phyloP scores from a whole-genome alignment of 257 asterid genomes.

The Solanum ossicruentum region DNA sequence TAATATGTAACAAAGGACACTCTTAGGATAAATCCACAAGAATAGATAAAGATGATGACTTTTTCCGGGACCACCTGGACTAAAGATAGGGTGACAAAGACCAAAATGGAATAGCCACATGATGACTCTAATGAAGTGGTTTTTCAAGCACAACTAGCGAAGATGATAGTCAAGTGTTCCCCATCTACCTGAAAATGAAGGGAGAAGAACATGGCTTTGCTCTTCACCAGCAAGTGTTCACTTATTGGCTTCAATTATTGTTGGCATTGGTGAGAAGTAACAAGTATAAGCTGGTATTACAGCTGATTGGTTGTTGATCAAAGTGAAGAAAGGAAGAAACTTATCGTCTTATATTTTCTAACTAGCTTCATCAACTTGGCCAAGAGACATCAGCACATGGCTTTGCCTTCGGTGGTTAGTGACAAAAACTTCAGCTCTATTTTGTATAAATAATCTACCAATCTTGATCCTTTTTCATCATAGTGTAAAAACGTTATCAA shows the following conservation, averaged over 20 bases:
- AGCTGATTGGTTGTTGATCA: neutral
- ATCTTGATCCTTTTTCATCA: neutral
- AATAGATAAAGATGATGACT: neutral
- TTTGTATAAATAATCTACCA: neutral
- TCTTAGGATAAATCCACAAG: neutral
- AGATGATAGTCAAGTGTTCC: neutral
- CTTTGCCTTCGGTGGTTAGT: neutral
- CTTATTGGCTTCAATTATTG: neutral
- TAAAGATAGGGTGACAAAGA: neutral
- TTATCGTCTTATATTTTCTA: no score
- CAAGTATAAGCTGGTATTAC: neutral
- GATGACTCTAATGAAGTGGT: neutral
- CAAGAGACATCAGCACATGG: neutral
- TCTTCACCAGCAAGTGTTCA: neutral
- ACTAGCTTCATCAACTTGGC: neutral
- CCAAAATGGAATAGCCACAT: neutral
- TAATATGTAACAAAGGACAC: neutral
- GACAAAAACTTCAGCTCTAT: neutral
- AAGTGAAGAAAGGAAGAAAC: neutral
- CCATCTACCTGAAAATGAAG: neutral
- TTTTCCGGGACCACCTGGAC: neutral
- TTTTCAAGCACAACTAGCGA: neutral
- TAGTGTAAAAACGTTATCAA: neutral
- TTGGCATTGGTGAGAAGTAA: neutral
- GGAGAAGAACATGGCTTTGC: neutral